Evolutionary conservation across 768 basidiomycete genomes (phyloP), one percentile per base, ranked within the genome.

Genomic region (Rhizopogon vulgaris): DNA sequence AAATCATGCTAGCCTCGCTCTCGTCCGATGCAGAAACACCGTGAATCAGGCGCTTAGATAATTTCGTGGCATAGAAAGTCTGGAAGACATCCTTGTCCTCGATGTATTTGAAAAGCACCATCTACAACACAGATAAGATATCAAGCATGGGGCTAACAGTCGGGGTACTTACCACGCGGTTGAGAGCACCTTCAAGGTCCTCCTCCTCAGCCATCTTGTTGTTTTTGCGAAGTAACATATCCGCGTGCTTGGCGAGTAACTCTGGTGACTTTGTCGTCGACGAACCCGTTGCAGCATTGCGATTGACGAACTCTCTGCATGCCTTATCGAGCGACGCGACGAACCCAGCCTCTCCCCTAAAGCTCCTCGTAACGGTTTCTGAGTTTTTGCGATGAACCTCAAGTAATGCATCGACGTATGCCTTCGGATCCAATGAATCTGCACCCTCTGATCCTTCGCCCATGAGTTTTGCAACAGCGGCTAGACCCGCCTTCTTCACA

Each of bases 71-170:
- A 73, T 99, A 98, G 78, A 95, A 98, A 15, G 89, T 89, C 65
- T 95, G 94, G 83, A 97, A 99, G 11, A 98, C 91, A 58, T 99
- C 95, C 74, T 96, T 96, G 76, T 98, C 94, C 66, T 94, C 92
- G 60, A 97, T 87, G 70, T 96, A 98, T 67, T 94, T 94, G 87
- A 99, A 96, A 45, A 98, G 73, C 12, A 90, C 78, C 94, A 97
- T 96, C 95, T 98, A 63, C 2, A 56, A 36, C 12, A 25, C 36
- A 48, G 39, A 46, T 49, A 41, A 53, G 28, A 47, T 6, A 32
- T 66, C 38, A 59, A 22, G 9, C 6, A 10, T 27, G 27, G 22
- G 22, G 32, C 11, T 41, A 0, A 50, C 22, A 22, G 37, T 36
- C 24, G 60, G 27, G 7, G 14, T 10, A 71, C 86, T 47, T 66